Evolutionary conservation across 176 grass and related monocot species (phyloP).

Genomic region (Melocanna baccifera): DNA sequence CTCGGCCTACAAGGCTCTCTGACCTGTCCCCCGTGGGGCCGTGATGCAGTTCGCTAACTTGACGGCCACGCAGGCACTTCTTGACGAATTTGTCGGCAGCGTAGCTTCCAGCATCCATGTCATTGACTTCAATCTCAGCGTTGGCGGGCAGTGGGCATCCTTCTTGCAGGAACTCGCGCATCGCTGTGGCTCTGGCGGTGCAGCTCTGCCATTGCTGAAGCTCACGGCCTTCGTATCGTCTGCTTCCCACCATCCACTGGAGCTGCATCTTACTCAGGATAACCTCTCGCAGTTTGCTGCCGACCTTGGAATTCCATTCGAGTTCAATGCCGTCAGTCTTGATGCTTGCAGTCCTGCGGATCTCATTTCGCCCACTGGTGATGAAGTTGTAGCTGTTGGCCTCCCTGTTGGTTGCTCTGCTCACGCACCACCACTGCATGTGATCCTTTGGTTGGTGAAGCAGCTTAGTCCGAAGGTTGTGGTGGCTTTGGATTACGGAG

Average conservation of each 20-base stretch:
- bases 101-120: conserved; percentile 61
- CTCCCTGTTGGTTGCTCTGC: conserved; percentile 63
- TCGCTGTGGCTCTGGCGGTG: conserved; percentile 17
- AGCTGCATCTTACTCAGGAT: conserved; percentile 65
- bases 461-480: conserved; percentile 73
- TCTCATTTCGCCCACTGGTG: conserved; percentile 30
- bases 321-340: conserved; percentile 56
- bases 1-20: conserved; percentile 68
- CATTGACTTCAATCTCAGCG: conserved; percentile 76
- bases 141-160: conserved; percentile 82
- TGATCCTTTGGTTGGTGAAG: conserved; percentile 66
- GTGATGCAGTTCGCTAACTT: conserved; percentile 80
- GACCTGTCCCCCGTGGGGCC: conserved; percentile 78
- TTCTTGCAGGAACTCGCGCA: conserved; percentile 88
- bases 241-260: conserved; percentile 59
- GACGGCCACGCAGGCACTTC: conserved; percentile 69
- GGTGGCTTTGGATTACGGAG: conserved; percentile 66
- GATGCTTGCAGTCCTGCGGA: conserved; percentile 54
- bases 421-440: conserved; percentile 41
- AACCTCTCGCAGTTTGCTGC: conserved; percentile 71
- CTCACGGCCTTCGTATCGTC: conserved; percentile 63
- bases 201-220: conserved; percentile 48
- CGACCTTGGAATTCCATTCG: conserved; percentile 64
- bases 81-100: conserved; percentile 58
- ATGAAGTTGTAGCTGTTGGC: conserved; percentile 69